Conservation (phyloP, 495 filamentous ascomycete genomes). For the Jackrogersella multiformis region DNA sequence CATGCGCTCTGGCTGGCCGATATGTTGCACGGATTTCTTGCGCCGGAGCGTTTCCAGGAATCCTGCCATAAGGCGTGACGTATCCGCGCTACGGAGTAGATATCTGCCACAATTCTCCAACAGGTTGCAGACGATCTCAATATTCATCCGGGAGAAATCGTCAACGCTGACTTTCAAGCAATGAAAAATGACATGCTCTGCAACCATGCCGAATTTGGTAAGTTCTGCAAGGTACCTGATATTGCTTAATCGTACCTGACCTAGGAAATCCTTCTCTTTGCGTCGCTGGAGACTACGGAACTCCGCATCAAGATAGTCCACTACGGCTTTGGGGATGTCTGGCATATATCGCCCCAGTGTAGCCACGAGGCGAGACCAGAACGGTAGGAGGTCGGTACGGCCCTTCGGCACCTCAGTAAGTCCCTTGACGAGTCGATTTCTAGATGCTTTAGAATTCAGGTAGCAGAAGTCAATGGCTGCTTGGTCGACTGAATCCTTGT, state of each 20-base stretch:
- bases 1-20: slow-evolving; percentile 97
- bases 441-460: slow-evolving; percentile 96
- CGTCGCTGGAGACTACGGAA: slow-evolving; percentile 97
- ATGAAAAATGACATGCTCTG: slow-evolving; percentile 98
- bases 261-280: slow-evolving; percentile 96
- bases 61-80: slow-evolving; percentile 87
- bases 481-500: slow-evolving; percentile 90
- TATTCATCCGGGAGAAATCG: slow-evolving; percentile 97
- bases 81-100: slow-evolving; percentile 91
- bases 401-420: slow-evolving; percentile 94
- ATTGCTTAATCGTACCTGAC: slow-evolving; percentile 92
- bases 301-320: slow-evolving; percentile 93
- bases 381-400: slow-evolving; percentile 87
- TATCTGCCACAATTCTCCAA: slow-evolving; percentile 97
- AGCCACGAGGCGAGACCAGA: slow-evolving; percentile 90
- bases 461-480: slow-evolving; percentile 96
- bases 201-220: slow-evolving; percentile 97
- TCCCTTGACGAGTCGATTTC: slow-evolving; percentile 91
- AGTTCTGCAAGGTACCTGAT: slow-evolving; percentile 96
- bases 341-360: slow-evolving; percentile 94
- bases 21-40: slow-evolving; percentile 94
- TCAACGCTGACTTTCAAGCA: slow-evolving; percentile 97
- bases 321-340: slow-evolving; percentile 90
- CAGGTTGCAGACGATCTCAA: slow-evolving; percentile 97
- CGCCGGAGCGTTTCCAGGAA: slow-evolving; percentile 95